phyloP scores from a whole-genome alignment of 75 land plant genomes.

The Azolla pinnata region DNA sequence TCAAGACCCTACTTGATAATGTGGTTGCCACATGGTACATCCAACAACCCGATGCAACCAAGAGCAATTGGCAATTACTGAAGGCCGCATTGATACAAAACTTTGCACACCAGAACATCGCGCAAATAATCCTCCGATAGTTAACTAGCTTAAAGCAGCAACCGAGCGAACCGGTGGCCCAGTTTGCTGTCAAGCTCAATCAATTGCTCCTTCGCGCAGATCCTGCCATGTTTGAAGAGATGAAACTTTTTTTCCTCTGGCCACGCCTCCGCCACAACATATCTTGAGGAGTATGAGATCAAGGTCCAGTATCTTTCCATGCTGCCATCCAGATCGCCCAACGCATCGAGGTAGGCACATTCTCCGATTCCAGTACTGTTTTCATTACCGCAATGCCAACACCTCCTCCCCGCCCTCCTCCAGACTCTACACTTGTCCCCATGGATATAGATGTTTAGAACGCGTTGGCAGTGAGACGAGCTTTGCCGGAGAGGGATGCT shows the following conservation, averaged over 20 bases:
- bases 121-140: background rate
- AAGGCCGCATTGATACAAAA: background rate
- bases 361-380: background rate
- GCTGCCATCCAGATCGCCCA: slow-evolving; percentile 6
- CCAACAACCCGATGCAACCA: background rate
- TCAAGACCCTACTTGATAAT: background rate
- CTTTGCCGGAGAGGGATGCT: background rate
- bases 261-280: background rate
- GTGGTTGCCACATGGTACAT: slow-evolving; percentile 5
- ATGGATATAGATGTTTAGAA: slow-evolving; percentile 5
- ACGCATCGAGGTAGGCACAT: background rate
- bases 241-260: slow-evolving; percentile 9
- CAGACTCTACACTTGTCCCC: background rate
- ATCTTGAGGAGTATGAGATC: background rate
- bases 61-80: background rate
- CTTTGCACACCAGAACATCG: slow-evolving; percentile 3
- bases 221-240: slow-evolving; percentile 1
- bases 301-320: slow-evolving; percentile 4
- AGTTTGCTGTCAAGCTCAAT: slow-evolving; percentile 4
- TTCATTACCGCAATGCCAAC: background rate
- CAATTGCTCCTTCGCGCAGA: background rate
- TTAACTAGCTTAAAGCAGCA: background rate
- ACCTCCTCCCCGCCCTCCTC: background rate
- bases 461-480: too few relatives aligned
- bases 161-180: background rate